Conservation (phyloP, 257 asterid genomes). For the Perilla frutescens region DNA sequence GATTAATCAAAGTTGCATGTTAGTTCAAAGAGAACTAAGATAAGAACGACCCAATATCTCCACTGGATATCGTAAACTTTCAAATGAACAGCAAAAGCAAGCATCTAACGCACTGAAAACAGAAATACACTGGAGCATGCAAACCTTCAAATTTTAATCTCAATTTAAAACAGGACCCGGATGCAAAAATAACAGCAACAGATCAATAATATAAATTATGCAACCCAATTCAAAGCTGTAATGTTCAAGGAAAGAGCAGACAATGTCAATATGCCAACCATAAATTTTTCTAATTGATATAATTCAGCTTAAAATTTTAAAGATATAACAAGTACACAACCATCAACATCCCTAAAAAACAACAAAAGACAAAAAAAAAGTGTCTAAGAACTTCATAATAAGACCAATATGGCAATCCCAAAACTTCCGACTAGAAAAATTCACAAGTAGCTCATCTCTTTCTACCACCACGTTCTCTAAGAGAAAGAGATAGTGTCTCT, state of each 20-base stretch:
- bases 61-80: not conserved
- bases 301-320: not conserved
- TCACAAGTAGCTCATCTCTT: conserved; percentile 69
- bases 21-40: too few species aligned
- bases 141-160: not conserved
- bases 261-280: conserved; percentile 33
- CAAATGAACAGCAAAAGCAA: not conserved
- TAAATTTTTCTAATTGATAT: conserved; percentile 19
- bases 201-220: conserved; percentile 38
- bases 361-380: conserved; percentile 28
- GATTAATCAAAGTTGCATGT: too few species aligned
- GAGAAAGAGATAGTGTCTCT: conserved; percentile 78
- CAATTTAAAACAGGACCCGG: conserved; percentile 6
- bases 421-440: conserved; percentile 48
- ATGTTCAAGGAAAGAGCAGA: not conserved
- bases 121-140: not conserved
- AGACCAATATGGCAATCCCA: conserved; percentile 33
- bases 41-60: too few species aligned
- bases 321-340: conserved; percentile 37
- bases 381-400: conserved; percentile 30
- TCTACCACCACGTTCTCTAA: conserved; percentile 99
- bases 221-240: conserved; percentile 30
- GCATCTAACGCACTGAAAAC: not conserved
- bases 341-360: conserved; percentile 34
- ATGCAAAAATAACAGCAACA: conserved; percentile 38